A percentile compares a stretch with the other conserved stretches of the same genome.
phyloP scores from a whole-genome alignment of 805 yeast species.

The Kodamaea kakaduensis region DNA sequence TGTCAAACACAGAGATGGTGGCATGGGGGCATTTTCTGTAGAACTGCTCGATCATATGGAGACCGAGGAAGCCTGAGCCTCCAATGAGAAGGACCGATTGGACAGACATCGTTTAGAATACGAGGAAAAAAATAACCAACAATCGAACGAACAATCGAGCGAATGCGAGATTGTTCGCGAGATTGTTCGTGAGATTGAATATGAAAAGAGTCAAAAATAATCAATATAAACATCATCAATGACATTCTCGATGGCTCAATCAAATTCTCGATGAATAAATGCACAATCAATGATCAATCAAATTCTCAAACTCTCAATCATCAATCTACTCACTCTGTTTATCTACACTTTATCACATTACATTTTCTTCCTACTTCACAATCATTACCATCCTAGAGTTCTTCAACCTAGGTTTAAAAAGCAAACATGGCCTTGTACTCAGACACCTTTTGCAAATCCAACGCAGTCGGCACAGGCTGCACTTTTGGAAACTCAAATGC shows the following conservation, averaged over 20 bases:
- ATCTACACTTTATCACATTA: too few species aligned
- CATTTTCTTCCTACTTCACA: not conserved
- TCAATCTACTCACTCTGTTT: too few species aligned
- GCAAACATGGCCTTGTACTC: conserved; percentile 24
- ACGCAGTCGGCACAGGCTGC: conserved; percentile 13
- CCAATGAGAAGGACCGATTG: conserved; percentile 82
- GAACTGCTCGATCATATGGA: conserved; percentile 86
- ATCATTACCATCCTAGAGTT: not conserved
- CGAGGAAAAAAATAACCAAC: not conserved
- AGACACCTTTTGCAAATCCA: conserved; percentile 26
- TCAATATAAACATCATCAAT: too few species aligned
- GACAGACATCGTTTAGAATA: conserved; percentile 13
- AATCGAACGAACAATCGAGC: too few species aligned
- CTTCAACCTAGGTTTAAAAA: conserved; percentile 15
- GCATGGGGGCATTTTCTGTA: conserved; percentile 62
- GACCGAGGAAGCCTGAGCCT: conserved; percentile 92
- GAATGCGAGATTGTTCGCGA: too few species aligned
- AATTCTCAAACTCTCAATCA: too few species aligned
- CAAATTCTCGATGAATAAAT: too few species aligned
- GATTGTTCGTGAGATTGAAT: too few species aligned
- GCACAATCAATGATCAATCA: too few species aligned
- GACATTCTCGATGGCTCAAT: too few species aligned
- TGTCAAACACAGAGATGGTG: conserved; percentile 80
- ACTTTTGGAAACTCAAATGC: conserved; percentile 25
- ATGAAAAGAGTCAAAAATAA: too few species aligned